These are phyloP conservation scores for Phycomyces nitens DNA, from an alignment of 192 early-diverging fungal species.

Conservation along the genomic window DNA sequence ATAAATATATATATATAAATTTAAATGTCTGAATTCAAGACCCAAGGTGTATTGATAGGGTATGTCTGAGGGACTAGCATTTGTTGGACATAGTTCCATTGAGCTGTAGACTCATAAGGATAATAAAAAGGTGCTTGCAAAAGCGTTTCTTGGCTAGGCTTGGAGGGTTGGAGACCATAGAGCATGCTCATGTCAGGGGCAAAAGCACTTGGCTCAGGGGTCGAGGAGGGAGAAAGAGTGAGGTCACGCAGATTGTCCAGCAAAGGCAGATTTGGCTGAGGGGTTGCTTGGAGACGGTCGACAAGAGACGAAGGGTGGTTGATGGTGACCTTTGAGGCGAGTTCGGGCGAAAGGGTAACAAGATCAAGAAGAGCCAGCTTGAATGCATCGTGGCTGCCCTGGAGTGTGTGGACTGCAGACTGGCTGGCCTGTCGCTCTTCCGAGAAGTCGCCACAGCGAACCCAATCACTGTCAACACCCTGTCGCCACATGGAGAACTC, in stretches of 20 bases:
- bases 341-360: conserved; percentile 9
- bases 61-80: neutral
- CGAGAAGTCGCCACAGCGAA: conserved; percentile 58
- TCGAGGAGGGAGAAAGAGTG: conserved; percentile 33
- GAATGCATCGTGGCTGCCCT: conserved; percentile 36
- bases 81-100: neutral
- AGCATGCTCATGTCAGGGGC: neutral
- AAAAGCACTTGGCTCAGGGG: conserved; percentile 19
- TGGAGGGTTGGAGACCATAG: neutral
- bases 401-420: conserved; percentile 42
- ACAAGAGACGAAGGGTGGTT: conserved; percentile 8
- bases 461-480: conserved; percentile 44
- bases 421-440: conserved; percentile 55
- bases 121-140: conserved; percentile 28
- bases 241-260: conserved; percentile 24
- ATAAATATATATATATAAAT: too few relatives aligned
- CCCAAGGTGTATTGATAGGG: too few relatives aligned
- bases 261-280: conserved; percentile 1
- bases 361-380: conserved; percentile 18
- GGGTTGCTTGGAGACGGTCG: conserved; percentile 4
- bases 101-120: neutral
- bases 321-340: conserved; percentile 21
- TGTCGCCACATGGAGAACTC: conserved; percentile 37
- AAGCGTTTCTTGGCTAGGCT: conserved; percentile 13
- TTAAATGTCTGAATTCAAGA: too few relatives aligned